phyloP scores from a whole-genome alignment of 2,329 filamentous ascomycete genomes.

The Fusarium pininemorale region DNA sequence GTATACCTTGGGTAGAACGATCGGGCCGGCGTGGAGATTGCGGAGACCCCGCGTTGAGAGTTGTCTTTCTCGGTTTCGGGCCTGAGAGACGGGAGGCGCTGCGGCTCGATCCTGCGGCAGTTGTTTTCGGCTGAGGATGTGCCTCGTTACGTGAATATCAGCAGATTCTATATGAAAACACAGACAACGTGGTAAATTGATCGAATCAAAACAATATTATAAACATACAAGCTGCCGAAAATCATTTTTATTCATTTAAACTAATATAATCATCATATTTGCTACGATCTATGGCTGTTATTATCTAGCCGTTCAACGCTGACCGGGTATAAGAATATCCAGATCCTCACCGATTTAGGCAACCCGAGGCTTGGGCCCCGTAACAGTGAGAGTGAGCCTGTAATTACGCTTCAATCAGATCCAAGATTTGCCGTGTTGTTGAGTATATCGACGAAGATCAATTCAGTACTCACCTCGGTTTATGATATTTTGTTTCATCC shows the following conservation, averaged over 20 bases:
- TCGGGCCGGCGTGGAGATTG: slow-evolving; percentile 29
- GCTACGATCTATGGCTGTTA: accelerated
- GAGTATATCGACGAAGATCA: neutral
- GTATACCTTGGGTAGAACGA: slow-evolving; percentile 16
- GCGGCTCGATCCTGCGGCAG: slow-evolving; percentile 21
- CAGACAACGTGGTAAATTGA: accelerated
- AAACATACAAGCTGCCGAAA: too few species aligned
- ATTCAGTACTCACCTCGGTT: neutral
- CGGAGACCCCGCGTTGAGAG: slow-evolving; percentile 32
- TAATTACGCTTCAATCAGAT: neutral
- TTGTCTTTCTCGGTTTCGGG: neutral
- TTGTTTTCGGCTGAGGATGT: slow-evolving; percentile 23
- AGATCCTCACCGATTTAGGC: neutral
- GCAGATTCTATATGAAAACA: neutral
- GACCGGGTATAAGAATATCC: slow-evolving; percentile 13
- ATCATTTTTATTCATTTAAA: neutral
- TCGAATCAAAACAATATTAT: accelerated
- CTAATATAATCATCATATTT: neutral
- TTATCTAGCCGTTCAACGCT: accelerated
- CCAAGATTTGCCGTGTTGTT: neutral
- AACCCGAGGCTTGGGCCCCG: slow-evolving; percentile 17
- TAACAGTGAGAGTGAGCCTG: neutral
- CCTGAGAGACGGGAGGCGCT: neutral
- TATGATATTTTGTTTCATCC: accelerated
- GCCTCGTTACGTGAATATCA: slow-evolving; percentile 12